Evolutionary conservation across 768 basidiomycete species (phyloP).

Genomic region (Bullera alba): DNA sequence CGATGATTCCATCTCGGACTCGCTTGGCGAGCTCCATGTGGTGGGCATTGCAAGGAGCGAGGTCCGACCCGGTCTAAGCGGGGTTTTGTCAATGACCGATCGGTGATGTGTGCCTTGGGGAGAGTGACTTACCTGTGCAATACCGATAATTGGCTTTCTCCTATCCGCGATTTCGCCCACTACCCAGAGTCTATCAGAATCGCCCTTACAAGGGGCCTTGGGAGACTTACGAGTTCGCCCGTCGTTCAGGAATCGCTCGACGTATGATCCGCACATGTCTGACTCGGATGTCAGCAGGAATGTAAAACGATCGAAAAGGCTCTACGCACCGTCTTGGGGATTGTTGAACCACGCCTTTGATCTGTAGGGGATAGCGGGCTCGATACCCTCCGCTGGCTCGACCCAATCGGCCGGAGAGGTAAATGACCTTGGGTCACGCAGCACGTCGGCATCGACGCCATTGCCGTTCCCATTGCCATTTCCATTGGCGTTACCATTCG

Average conservation of each 20-base stretch:
- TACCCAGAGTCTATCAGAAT: neutral
- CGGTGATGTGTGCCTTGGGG: too few relatives aligned
- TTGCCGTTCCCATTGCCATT: too few relatives aligned
- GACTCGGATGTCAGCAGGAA: neutral
- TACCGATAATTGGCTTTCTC: slow-evolving; percentile 39
- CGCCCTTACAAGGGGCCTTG: neutral
- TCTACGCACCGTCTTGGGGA: slow-evolving; percentile 26
- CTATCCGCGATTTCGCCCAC: slow-evolving; percentile 15
- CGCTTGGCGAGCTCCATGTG: slow-evolving; percentile 43
- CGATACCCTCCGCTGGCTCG: slow-evolving; percentile 26
- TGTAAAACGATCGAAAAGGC: neutral
- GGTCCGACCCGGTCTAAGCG: slow-evolving; percentile 43
- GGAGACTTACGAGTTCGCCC: slow-evolving; percentile 23
- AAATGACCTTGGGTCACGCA: slow-evolving; percentile 14
- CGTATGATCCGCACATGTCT: slow-evolving; percentile 34
- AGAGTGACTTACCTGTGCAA: slow-evolving; percentile 24
- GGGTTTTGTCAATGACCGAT: too few relatives aligned
- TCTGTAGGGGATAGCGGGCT: slow-evolving; percentile 33
- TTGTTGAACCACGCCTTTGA: slow-evolving; percentile 40
- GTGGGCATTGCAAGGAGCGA: slow-evolving; percentile 42
- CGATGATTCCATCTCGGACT: slow-evolving; percentile 43
- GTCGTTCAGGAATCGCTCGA: slow-evolving; percentile 36
- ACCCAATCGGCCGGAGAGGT: slow-evolving; percentile 26
- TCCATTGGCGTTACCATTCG: too few relatives aligned
- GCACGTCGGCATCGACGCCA: too few relatives aligned